These are phyloP conservation scores for Blastobotrys proliferans DNA, from an alignment of 1,139 yeast genomes.

Conservation along the genomic window DNA sequence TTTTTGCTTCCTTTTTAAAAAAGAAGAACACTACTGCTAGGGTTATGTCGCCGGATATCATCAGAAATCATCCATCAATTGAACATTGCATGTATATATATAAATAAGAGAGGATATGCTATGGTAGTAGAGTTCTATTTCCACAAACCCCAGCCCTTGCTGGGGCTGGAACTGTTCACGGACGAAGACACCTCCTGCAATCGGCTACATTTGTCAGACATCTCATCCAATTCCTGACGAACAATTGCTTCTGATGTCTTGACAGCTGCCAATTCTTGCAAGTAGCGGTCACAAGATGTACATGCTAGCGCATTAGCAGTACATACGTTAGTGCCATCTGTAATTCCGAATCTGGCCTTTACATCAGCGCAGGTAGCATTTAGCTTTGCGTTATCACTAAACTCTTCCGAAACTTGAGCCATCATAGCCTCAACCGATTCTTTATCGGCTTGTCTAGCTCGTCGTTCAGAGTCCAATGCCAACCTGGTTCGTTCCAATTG, in stretches of 20 bases:
- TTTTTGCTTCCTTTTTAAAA: too few species aligned
- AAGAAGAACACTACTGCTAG: too few species aligned
- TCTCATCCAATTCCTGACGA: slow-evolving; percentile 31
- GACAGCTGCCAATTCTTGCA: slow-evolving; percentile 32
- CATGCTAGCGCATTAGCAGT: slow-evolving; percentile 3
- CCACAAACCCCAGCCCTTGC: too few species aligned
- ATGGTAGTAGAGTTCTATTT: too few species aligned
- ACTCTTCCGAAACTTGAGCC: slow-evolving; percentile 11
- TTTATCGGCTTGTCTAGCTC: slow-evolving; percentile 19
- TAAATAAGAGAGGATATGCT: too few species aligned
- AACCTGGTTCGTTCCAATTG: slow-evolving; percentile 17
- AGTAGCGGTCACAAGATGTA: slow-evolving; percentile 28
- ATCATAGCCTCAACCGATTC: slow-evolving; percentile 16
- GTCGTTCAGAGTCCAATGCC: slow-evolving; percentile 21
- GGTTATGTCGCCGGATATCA: too few species aligned
- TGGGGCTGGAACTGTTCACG: too few species aligned
- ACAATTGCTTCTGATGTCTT: slow-evolving; percentile 33
- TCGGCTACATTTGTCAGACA: background rate
- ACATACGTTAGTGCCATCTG: slow-evolving; percentile 1
- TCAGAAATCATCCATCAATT: too few species aligned
- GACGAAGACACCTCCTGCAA: too few species aligned
- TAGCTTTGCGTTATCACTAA: slow-evolving; percentile 12
- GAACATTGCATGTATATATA: too few species aligned
- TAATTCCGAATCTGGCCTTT: slow-evolving; percentile 13
- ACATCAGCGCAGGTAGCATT: slow-evolving; percentile 4